Conservation (phyloP, 768 basidiomycete species). For the Lentinus brumalis region DNA sequence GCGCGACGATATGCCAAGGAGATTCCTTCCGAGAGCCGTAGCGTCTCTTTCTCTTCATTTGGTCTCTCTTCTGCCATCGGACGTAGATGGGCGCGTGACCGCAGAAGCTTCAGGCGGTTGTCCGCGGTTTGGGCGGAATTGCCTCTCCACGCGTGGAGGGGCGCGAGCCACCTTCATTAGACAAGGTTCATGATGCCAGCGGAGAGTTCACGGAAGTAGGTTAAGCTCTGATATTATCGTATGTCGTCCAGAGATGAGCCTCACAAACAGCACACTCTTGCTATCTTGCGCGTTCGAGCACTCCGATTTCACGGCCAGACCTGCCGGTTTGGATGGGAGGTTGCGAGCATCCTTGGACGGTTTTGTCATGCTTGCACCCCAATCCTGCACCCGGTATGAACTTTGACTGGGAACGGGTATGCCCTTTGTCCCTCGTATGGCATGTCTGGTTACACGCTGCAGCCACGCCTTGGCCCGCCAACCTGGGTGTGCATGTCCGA, state of each 20-base stretch:
- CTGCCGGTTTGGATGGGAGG: constrained; percentile 30
- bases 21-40: constrained; percentile 17
- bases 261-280: constrained; percentile 28
- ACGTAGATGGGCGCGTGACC: constrained; percentile 15
- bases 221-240: constrained; percentile 30
- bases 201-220: constrained; percentile 21
- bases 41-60: constrained; percentile 14
- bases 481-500: constrained; percentile 50
- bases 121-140: not conserved
- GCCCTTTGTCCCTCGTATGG: constrained; percentile 58
- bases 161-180: constrained; percentile 7
- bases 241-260: constrained; percentile 12
- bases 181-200: constrained; percentile 22
- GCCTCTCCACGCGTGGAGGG: not conserved
- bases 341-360: constrained; percentile 13
- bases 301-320: constrained; percentile 27
- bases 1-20: constrained; percentile 18
- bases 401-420: constrained; percentile 24
- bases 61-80: constrained; percentile 15
- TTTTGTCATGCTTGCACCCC: constrained; percentile 30
- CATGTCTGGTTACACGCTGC: constrained; percentile 56
- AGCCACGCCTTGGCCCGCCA: constrained; percentile 71
- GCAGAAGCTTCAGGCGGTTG: constrained; percentile 2
- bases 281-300: constrained; percentile 24
- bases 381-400: constrained; percentile 26